phyloP scores from a whole-genome alignment of 1,139 yeast genomes.

The Meyerozyma carpophila region DNA sequence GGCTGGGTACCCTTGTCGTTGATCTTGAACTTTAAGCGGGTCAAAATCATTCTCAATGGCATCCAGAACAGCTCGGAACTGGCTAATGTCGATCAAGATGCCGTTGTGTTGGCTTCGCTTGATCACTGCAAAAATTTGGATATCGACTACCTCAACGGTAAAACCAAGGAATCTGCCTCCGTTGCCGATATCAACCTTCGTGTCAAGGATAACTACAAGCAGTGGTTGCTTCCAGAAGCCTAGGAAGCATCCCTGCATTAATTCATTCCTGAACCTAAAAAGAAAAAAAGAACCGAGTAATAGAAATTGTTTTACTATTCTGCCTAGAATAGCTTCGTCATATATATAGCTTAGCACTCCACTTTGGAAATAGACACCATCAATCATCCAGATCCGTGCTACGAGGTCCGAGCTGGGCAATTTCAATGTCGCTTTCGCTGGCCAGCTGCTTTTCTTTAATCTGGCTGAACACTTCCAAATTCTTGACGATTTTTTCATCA shows the following conservation, averaged over 20 bases:
- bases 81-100: slow-evolving; percentile 13
- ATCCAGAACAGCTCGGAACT: slow-evolving; percentile 29
- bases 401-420: not conserved
- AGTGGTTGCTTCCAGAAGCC: slow-evolving; percentile 33
- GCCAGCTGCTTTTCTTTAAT: not conserved
- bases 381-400: not conserved
- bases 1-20: slow-evolving; percentile 67
- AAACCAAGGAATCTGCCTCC: slow-evolving; percentile 19
- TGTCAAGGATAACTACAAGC: slow-evolving; percentile 37
- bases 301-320: slow-evolving; percentile 1
- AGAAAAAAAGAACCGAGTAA: slow-evolving; percentile 1
- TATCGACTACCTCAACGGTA: slow-evolving; percentile 25
- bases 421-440: not conserved
- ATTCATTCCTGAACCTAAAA: not conserved
- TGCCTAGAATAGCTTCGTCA: slow-evolving; percentile 1
- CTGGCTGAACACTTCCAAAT: slow-evolving; percentile 16
- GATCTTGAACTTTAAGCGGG: slow-evolving; percentile 70
- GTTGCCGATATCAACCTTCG: slow-evolving; percentile 34
- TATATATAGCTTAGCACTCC: not conserved
- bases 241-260: not conserved
- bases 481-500: slow-evolving; percentile 46
- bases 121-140: slow-evolving; percentile 37
- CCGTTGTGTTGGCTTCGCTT: slow-evolving; percentile 28
- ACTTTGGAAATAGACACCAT: not conserved
- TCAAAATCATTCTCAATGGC: slow-evolving; percentile 48